phyloP scores from a whole-genome alignment of 257 asterid species.

The Petunia secreta region DNA sequence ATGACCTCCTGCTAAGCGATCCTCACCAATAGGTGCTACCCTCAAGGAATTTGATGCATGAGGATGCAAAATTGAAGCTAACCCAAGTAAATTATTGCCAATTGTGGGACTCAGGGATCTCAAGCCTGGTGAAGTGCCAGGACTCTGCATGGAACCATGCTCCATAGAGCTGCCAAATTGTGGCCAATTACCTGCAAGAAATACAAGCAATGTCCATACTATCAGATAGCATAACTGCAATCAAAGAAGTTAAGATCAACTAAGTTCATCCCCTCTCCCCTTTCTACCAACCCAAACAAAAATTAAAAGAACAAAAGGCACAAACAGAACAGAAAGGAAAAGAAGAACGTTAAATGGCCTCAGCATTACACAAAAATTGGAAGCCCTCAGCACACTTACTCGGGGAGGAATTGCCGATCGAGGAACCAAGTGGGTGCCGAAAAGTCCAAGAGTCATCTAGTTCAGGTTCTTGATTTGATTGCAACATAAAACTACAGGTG shows the following conservation, averaged over 20 bases:
- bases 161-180: conserved; percentile 59
- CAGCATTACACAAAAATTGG: background rate
- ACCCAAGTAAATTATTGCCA: conserved; percentile 51
- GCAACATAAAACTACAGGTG: conserved; percentile 48
- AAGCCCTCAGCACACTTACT: conserved; percentile 35
- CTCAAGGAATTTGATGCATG: conserved; percentile 39
- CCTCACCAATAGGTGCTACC: conserved; percentile 51
- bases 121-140: conserved; percentile 46
- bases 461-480: conserved; percentile 57
- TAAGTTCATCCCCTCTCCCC: background rate
- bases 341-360: conserved; percentile 1
- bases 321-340: conserved; percentile 25
- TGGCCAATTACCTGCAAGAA: conserved; percentile 63
- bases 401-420: conserved; percentile 60
- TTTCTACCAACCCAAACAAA: background rate
- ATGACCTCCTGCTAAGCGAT: conserved; percentile 28
- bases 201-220: conserved; percentile 11
- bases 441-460: conserved; percentile 54
- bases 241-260: background rate
- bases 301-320: conserved; percentile 26
- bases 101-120: conserved; percentile 45
- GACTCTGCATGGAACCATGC: conserved; percentile 45
- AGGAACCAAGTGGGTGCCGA: conserved; percentile 52
- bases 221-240: conserved; percentile 15
- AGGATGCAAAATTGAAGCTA: conserved; percentile 58